These are phyloP conservation scores for Pugionium dolabratum DNA, from an alignment of 345 rosid genomes.

Conservation along the genomic window DNA sequence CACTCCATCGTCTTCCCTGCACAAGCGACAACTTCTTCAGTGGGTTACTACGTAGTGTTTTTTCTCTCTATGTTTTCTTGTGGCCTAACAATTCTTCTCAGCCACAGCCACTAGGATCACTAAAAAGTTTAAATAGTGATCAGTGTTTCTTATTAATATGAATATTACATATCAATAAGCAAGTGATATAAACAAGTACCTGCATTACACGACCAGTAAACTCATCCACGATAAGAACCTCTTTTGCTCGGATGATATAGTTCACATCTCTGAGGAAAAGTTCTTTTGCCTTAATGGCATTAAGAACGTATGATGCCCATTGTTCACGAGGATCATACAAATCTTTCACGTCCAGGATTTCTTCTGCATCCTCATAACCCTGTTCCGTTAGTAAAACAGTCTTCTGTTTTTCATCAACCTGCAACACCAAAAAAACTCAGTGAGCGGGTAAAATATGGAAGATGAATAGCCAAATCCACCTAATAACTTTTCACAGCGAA, in stretches of 20 bases:
- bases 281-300: slow-evolving; percentile 96
- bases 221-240: slow-evolving; percentile 96
- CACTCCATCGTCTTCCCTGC: slow-evolving; percentile 99
- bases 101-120: slow-evolving; percentile 10
- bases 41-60: slow-evolving; percentile 13
- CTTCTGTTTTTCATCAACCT: slow-evolving; percentile 98
- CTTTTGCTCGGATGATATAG: slow-evolving; percentile 89
- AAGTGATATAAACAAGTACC: slow-evolving; percentile 48
- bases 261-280: slow-evolving; percentile 92
- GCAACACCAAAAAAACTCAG: slow-evolving; percentile 36
- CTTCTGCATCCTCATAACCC: slow-evolving; percentile 97
- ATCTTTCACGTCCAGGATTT: slow-evolving; percentile 85
- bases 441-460: slow-evolving; percentile 7
- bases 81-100: not conserved
- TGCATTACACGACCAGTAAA: slow-evolving; percentile 99
- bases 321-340: slow-evolving; percentile 97
- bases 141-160: not conserved
- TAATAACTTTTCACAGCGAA: not conserved
- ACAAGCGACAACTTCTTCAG: slow-evolving; percentile 25
- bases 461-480: slow-evolving; percentile 5
- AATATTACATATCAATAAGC: slow-evolving; percentile 10
- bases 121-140: not conserved
- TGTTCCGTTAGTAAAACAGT: slow-evolving; percentile 89
- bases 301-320: slow-evolving; percentile 88
- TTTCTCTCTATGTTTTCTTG: not conserved